phyloP scores from a whole-genome alignment of 345 rosid species.

The Capsella bursapastoris region DNA sequence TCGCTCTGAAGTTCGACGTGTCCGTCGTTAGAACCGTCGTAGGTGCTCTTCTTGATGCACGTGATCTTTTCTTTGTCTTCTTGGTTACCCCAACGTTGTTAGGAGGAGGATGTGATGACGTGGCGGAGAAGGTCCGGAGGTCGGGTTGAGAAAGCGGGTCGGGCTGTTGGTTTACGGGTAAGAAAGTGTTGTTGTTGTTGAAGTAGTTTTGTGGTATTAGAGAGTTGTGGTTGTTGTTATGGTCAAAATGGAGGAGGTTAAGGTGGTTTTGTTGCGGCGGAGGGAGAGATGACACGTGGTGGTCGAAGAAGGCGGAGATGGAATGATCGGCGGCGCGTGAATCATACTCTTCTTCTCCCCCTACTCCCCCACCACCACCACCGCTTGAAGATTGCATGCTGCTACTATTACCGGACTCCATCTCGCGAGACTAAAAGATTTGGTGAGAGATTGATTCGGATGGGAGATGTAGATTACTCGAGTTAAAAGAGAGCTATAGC shows the following conservation, averaged over 20 bases:
- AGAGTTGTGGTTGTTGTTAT: slow-evolving; percentile 43
- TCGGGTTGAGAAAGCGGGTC: slow-evolving; percentile 54
- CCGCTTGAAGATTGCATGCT: slow-evolving; percentile 83
- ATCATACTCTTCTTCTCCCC: slow-evolving; percentile 75
- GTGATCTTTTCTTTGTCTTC: slow-evolving; percentile 83
- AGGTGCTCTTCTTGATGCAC: slow-evolving; percentile 94
- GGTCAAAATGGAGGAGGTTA: slow-evolving; percentile 46
- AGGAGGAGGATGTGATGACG: slow-evolving; percentile 49
- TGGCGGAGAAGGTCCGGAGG: slow-evolving; percentile 52
- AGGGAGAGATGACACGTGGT: slow-evolving; percentile 43
- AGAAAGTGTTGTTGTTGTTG: slow-evolving; percentile 57
- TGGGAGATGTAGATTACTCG: neutral
- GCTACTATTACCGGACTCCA: slow-evolving; percentile 88
- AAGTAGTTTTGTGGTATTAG: slow-evolving; percentile 62
- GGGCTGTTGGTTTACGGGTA: slow-evolving; percentile 61
- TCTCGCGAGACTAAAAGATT: slow-evolving; percentile 12
- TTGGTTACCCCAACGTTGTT: slow-evolving; percentile 44
- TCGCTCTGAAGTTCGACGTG: slow-evolving; percentile 89
- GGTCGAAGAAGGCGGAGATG: slow-evolving; percentile 57
- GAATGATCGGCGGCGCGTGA: slow-evolving; percentile 64
- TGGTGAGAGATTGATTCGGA: slow-evolving; percentile 25
- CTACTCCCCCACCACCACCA: slow-evolving; percentile 34
- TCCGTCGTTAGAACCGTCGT: slow-evolving; percentile 91
- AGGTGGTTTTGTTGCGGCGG: slow-evolving; percentile 45
- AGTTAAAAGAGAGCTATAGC: slow-evolving; percentile 11